Evolutionary conservation across 1,139 yeast species (phyloP), one percentile per base, ranked within the genome.

Genomic region (Saccharomycopsis hybrid): DNA sequence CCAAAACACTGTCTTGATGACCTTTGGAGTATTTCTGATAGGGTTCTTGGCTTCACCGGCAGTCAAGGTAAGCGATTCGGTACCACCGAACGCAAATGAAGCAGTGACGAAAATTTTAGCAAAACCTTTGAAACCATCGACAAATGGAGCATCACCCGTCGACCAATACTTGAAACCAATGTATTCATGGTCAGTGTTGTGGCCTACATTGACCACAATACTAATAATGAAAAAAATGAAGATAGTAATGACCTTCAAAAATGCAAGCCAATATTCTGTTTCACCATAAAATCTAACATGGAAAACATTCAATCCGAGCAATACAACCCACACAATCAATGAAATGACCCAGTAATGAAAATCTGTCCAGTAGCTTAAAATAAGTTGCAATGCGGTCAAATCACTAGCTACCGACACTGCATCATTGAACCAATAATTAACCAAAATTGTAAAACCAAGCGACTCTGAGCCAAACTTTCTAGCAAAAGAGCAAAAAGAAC

Each of bases 11-110:
- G 79, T 74, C 54, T 71, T 74, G 48, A 81, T 73, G 31, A 80
- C 78, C 54, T 72, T 73, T 29, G 83, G 85, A 58, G 82, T 78
- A 36, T 74, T 72, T 56, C 74, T 69, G 2, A 70, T 63, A 1
- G 88, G 88, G 59, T 78, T 78, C 55, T 70, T 69, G 37, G 82
- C 75, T 63, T 82, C 86, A 32, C 84, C 88, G 5, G 84, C 82
- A 3, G 87, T 79, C 55, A 82, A 70, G 24, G 83, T 76, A 48
- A 82, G 74, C 5, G 79, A 70, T 62, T 82, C 88, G 2, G 82
- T 74, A 44, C 88, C 87, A 56, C 86, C 86, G 59, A 74, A 80
- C 4, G 86, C 82, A 63, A 79, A 81, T 30, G 83, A 71, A 1
- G 88, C 84, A 25, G 84, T 76, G 39, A 80, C 73, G 60, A 75